Base-by-base conservation (phyloP, 2,329 filamentous ascomycete species). In the Davidsoniella eucalypti region DNA sequence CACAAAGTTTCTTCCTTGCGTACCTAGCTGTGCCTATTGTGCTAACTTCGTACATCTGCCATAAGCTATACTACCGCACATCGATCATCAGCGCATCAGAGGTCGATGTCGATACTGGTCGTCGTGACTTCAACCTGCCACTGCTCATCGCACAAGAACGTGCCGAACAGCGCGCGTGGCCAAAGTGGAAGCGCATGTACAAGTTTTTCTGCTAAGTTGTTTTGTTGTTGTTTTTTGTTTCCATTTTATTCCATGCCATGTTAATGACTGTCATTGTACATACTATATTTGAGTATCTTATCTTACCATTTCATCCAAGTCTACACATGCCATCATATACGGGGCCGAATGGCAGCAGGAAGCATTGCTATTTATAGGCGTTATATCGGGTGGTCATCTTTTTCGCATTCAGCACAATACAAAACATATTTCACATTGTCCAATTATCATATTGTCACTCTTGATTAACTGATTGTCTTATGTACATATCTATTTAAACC, bases 81-180 rank as follows among this genome's bases (percentile, higher is more conserved):
- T 67, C 70, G 1, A 70, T 86, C 52, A 72, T 94, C 41, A 70
- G 73, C 16, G 65, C 74, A 33, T 69, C 72, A 47, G 82, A 93
- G 55, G 93, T 95, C 80, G 88, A 95, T 64, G 67, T 95, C 55
- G 76, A 82, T 53, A 94, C 87, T 0, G 90, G 90, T 2, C 78
- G 87, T 25, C 72, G 88, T 23, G 87, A 94, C 60, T 75, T 95
- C 52, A 88, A 94, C 61, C 67, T 95, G 42, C 77, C 80, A 25
- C 76, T 84, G 53, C 66, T 96, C 46, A 70, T 93, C 46, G 80
- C 80, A 40, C 83, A 94, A 63, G 90, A 95, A 68, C 67, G 72
- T 38, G 81, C 83, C 48, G 87, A 95, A 67, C 70, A 72, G 58
- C 74, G 71, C 29, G 61, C 64, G 4, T 90, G 84, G 85, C 84